Conservation (phyloP, 129 eudicot genomes). For the Saussurea involucrata region DNA sequence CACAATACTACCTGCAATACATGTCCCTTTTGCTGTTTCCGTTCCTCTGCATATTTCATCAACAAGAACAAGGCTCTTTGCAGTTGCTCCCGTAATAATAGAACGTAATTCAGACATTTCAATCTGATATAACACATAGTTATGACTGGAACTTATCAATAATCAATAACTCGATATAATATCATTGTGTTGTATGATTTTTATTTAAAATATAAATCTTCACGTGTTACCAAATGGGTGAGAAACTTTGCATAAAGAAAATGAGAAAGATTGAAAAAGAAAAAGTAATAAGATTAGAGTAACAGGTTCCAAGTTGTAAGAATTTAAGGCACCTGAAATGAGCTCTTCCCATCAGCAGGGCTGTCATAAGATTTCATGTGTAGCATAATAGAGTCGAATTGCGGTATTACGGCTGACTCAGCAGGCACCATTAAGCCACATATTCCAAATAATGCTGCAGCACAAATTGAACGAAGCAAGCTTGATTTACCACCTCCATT, state of each 20-base stretch:
- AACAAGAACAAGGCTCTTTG: constrained; percentile 84
- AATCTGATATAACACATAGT: constrained; percentile 44
- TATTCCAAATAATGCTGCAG: constrained; percentile 86
- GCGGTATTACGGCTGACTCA: constrained; percentile 78
- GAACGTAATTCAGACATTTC: constrained; percentile 98
- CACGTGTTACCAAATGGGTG: not conserved
- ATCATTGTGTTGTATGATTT: not conserved
- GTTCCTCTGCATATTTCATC: constrained; percentile 27
- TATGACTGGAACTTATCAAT: not conserved
- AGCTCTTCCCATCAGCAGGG: constrained; percentile 97
- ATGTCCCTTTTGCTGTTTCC: constrained; percentile 86
- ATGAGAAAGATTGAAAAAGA: not conserved
- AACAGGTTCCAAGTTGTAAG: not conserved
- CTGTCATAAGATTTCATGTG: constrained; percentile 97
- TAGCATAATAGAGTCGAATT: constrained; percentile 90
- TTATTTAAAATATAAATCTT: not conserved
- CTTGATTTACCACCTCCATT: constrained; percentile 99
- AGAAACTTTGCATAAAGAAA: not conserved
- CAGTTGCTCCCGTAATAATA: constrained; percentile 59
- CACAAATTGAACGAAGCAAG: constrained; percentile 82
- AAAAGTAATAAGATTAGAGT: not conserved
- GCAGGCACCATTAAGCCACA: constrained; percentile 98
- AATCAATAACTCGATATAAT: not conserved
- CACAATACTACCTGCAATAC: constrained; percentile 89
- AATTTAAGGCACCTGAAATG: constrained; percentile 67